These are phyloP conservation scores for Pseudogymnoascus sp. DNA, from an alignment of 2,329 filamentous ascomycete genomes.

Conservation along the genomic window DNA sequence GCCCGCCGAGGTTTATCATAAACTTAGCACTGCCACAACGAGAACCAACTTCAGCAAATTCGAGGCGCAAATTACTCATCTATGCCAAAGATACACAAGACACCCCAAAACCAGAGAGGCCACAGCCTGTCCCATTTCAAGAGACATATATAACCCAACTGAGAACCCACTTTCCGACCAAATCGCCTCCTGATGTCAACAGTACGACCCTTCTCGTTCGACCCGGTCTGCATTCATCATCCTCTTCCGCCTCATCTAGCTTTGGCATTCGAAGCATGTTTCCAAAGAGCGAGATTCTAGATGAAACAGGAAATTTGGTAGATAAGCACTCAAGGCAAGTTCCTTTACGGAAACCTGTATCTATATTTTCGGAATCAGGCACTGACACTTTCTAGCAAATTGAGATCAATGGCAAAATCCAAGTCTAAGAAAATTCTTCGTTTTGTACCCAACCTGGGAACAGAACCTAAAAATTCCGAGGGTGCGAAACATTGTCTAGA, in stretches of 20 bases:
- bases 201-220: background rate
- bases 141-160: constrained; percentile 11
- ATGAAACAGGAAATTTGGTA: background rate
- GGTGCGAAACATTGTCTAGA: background rate
- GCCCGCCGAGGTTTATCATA: constrained; percentile 16
- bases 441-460: background rate
- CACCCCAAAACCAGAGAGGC: background rate
- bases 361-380: background rate
- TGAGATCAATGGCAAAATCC: background rate
- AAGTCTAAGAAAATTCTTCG: constrained; percentile 12
- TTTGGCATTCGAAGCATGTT: background rate
- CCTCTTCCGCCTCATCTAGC: background rate
- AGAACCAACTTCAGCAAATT: background rate
- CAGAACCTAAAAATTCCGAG: background rate
- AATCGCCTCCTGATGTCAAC: constrained; percentile 2
- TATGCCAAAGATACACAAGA: background rate
- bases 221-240: background rate
- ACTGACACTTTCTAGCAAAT: constrained; percentile 9
- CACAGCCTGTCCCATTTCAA: background rate
- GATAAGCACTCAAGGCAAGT: background rate
- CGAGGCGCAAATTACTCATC: constrained; percentile 1
- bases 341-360: background rate
- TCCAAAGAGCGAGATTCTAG: constrained; percentile 3
- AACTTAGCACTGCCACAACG: constrained; percentile 11
- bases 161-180: constrained; percentile 14